Base-by-base conservation (phyloP, 371 early-diverging fungal genomes). In the Coemansia sp. region DNA sequence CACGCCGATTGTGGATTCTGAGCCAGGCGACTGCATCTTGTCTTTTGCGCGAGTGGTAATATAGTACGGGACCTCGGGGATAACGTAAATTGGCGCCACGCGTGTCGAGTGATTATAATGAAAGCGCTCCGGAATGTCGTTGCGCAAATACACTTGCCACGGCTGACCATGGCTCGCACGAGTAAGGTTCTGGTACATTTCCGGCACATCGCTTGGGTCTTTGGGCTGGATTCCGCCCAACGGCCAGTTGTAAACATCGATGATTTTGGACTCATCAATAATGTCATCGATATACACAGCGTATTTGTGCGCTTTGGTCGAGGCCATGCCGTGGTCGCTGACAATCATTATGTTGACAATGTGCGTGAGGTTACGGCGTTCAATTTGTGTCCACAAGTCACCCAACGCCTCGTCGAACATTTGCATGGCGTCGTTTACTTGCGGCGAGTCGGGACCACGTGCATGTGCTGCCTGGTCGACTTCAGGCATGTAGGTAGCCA, bases 311-410 rank as follows among this genome's bases (percentile, higher is more conserved):
- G 79, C 72, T 1, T 72, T 79, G 37, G 82, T 62, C n/a, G 67
- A 69, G 6, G 93, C 84, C 96, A 97, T 96, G 1, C 98, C 97
- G 65, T 97, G 98, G 77, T 96, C 97, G 64, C 94, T 88, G 11
- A 95, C 93, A 23, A 96, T 72, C n/a, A 97, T 83, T 14, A 95
- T 59, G 72, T 96, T 90, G 28, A 91, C 88, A 30, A 86, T 79
- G 1, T 84, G 57, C 39, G 85, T 84, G 47, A 94, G 66, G 33
- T 87, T 86, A 47, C 92, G 82, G 9, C 67, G 60, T 2, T 72
- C 78, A 0, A 96, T 64, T 18, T 85, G 86, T 1, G 75, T 65
- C 54, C 89, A 30, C 39, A 96, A 79, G 40, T 80, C 64, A 5
- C 86, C 88, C 33, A 96, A 63, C 2, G 87, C 85, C 5, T 62